These are phyloP conservation scores for Puccinia novopanici DNA, from an alignment of 1,284 basidiomycete genomes.

Conservation along the genomic window DNA sequence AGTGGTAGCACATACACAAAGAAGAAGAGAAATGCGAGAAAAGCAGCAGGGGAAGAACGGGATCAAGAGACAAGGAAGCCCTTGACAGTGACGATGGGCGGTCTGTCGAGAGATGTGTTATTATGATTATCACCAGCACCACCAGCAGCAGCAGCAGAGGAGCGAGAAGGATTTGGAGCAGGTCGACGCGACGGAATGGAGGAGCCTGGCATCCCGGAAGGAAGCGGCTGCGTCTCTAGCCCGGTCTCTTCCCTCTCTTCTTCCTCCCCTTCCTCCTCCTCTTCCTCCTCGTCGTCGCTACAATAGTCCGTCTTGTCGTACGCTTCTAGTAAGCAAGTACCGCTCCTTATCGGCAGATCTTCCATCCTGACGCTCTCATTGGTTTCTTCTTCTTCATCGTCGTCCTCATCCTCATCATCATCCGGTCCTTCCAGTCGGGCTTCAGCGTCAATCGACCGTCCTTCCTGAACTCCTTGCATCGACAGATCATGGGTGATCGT, in stretches of 20 bases:
- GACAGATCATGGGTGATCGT: slow-evolving; percentile 28
- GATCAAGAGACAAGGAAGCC: slow-evolving; percentile 38
- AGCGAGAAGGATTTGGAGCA: not conserved
- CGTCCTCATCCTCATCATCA: not conserved
- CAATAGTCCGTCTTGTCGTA: slow-evolving; percentile 49
- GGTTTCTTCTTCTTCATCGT: not conserved
- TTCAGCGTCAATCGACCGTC: not conserved
- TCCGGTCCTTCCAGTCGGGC: not conserved
- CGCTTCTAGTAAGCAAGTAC: slow-evolving; percentile 47
- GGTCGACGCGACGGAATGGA: not conserved
- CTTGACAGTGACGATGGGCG: slow-evolving; percentile 22
- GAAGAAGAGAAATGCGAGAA: not conserved
- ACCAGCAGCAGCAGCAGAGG: not conserved
- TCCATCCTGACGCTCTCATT: slow-evolving; percentile 17
- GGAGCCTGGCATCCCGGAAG: too few relatives aligned
- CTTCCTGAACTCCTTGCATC: not conserved
- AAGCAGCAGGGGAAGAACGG: not conserved
- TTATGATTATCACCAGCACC: not conserved
- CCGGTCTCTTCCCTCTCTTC: slow-evolving; percentile 3
- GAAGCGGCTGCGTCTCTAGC: not conserved
- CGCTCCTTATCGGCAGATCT: slow-evolving; percentile 38
- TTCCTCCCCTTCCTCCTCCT: not conserved
- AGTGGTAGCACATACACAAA: not conserved
- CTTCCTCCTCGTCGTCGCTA: slow-evolving; percentile 39
- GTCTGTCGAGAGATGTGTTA: not conserved